Evolutionary conservation across 1,284 basidiomycete genomes (phyloP).

Genomic region (Apiotrichum domesticum): DNA sequence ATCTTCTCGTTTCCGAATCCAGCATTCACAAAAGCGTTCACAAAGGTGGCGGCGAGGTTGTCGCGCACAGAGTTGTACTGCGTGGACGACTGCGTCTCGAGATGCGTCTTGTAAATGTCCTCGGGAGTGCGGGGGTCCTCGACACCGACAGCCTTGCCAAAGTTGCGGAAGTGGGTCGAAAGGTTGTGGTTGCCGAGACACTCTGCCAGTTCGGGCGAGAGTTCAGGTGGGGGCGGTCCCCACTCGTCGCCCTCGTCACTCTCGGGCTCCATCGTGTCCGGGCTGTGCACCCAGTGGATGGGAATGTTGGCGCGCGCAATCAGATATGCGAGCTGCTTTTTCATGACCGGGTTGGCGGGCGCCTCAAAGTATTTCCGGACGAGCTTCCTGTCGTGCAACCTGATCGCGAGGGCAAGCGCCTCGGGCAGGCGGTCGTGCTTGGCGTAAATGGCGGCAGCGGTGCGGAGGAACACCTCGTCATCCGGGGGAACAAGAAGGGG

Average conservation of each 20-base stretch:
- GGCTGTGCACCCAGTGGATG: slow-evolving; percentile 73
- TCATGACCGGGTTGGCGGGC: slow-evolving; percentile 85
- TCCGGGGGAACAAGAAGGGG: slow-evolving; percentile 89
- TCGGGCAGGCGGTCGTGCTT: slow-evolving; percentile 85
- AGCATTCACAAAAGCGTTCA: slow-evolving; percentile 98
- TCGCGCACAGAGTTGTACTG: slow-evolving; percentile 89
- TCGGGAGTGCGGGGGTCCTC: slow-evolving; percentile 85
- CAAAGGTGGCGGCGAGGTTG: slow-evolving; percentile 93
- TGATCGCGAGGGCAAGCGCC: slow-evolving; percentile 80
- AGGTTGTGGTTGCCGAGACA: slow-evolving; percentile 79
- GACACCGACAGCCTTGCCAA: slow-evolving; percentile 92
- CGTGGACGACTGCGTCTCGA: slow-evolving; percentile 72
- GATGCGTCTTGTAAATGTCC: slow-evolving; percentile 95
- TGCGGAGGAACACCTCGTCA: slow-evolving; percentile 81
- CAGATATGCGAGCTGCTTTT: slow-evolving; percentile 88
- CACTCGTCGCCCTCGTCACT: slow-evolving; percentile 49
- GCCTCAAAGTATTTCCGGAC: slow-evolving; percentile 77
- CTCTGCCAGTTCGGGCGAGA: slow-evolving; percentile 75
- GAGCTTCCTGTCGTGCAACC: slow-evolving; percentile 73
- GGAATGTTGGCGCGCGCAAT: slow-evolving; percentile 90
- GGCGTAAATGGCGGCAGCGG: slow-evolving; percentile 85
- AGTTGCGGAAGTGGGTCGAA: slow-evolving; percentile 79
- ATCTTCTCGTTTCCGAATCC: slow-evolving; percentile 99
- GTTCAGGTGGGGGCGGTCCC: slow-evolving; percentile 51
- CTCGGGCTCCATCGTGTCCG: slow-evolving; percentile 50